Evolutionary conservation across 2,329 filamentous ascomycete genomes (phyloP), one percentile per base, ranked within the genome.

Genomic region (Pseudohalonectria lignicola): DNA sequence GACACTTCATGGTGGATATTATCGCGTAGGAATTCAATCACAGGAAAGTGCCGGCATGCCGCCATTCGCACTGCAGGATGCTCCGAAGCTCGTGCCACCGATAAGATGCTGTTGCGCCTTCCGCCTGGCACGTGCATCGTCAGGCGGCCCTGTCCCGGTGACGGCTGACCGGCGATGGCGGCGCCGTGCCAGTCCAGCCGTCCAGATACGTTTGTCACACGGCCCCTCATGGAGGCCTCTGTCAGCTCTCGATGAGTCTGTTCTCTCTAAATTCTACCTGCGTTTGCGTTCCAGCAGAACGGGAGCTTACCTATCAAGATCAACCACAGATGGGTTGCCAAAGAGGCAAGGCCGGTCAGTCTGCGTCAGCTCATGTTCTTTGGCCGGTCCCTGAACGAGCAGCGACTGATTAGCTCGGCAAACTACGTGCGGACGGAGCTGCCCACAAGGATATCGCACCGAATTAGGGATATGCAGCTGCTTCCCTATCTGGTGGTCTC

Each of bases 381-480:
- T 61, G 92, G 92, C 21, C 82, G 92, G 34, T 93, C 88, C 17
- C 65, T 98, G 55, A 95, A 88, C 34, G 88, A 96, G 62, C 72
- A 79, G 37, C 81, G 93, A 41, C 71, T 98, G 44, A 76, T 98
- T 49, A 88, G 85, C 62, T 95, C 88, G 31, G 92, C 92, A 44
- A 98, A 98, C 62, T 98, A 98, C 67, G 88, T 96, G 37, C 83
- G 92, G 41, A 87, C 87, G 5, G 92, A 98, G 64, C 74, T 98
- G 37, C 90, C 90, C 6, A 92, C 84, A 6, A 75, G 84, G 80
- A 82, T 58, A 43, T 86, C 90, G 15, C 92, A 98, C 61, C 84
- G 92, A 25, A 79, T 98, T 45, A 86, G 93, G 42, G 90, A 98
- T 57, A 96, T 98, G 76, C 92, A 98, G 60, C 88, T 85, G 45